phyloP scores from a whole-genome alignment of 2,329 filamentous ascomycete species.

The Zymoseptoria ardabiliae region DNA sequence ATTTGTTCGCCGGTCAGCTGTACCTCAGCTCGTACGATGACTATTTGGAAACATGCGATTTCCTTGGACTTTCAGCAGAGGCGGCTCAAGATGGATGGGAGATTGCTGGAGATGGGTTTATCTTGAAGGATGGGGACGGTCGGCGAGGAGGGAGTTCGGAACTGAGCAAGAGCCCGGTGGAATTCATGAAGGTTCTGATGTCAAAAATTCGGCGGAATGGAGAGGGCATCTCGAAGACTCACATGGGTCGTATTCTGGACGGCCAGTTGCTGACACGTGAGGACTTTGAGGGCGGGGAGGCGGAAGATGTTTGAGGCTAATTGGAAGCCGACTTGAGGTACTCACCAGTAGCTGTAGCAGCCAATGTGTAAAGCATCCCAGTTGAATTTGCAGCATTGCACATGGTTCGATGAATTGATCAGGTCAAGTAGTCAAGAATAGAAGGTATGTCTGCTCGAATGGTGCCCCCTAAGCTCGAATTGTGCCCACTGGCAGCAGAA shows the following conservation, averaged over 20 bases:
- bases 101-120: constrained; percentile 20
- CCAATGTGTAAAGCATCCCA: no score
- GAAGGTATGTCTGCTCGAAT: no score
- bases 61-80: constrained; percentile 12
- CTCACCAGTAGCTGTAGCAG: no score
- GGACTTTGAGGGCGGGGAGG: constrained; percentile 7
- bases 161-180: constrained; percentile 13
- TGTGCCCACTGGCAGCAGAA: no score
- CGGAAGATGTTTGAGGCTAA: not conserved
- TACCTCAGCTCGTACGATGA: constrained; percentile 51
- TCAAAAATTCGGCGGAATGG: constrained; percentile 18
- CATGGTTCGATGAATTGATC: no score
- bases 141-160: constrained; percentile 6
- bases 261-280: constrained; percentile 10
- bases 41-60: constrained; percentile 36
- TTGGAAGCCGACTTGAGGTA: no score
- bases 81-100: constrained; percentile 11
- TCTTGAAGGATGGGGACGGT: constrained; percentile 11
- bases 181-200: constrained; percentile 20
- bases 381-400: no score
- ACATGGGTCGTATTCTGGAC: constrained; percentile 21
- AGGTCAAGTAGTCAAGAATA: no score
- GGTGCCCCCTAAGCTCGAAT: no score
- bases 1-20: constrained; percentile 61
- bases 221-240: constrained; percentile 20